Evolutionary conservation across 2,329 filamentous ascomycete species (phyloP).

Genomic region (Botrytis sinoallii): DNA sequence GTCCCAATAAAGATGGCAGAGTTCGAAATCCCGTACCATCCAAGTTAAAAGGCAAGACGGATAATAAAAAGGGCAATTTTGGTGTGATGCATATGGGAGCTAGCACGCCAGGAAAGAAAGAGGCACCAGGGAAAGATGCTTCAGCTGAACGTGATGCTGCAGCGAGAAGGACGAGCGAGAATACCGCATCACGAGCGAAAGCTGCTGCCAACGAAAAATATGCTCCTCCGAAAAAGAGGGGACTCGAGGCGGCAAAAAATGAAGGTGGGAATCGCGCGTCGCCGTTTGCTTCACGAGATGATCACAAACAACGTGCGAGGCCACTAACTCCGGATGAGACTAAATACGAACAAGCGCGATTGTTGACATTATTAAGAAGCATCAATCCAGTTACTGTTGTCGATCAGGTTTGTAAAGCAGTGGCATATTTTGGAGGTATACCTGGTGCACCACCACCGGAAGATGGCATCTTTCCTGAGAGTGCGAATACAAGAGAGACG

Average conservation of each 20-base stretch:
- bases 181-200: constrained; percentile 56
- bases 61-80: constrained; percentile 58
- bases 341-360: constrained; percentile 57
- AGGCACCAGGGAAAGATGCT: constrained; percentile 38
- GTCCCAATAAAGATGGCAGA: constrained; percentile 47
- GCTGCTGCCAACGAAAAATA: constrained; percentile 54
- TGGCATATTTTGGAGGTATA: constrained; percentile 62
- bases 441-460: constrained; percentile 52
- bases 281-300: constrained; percentile 32
- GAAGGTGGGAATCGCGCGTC: constrained; percentile 30
- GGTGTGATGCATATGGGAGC: constrained; percentile 58
- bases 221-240: constrained; percentile 43
- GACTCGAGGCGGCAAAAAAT: constrained; percentile 30
- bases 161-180: constrained; percentile 61
- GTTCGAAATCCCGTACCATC: constrained; percentile 58
- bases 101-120: constrained; percentile 42
- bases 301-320: constrained; percentile 33
- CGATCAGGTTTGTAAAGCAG: constrained; percentile 59
- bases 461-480: constrained; percentile 53
- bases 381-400: constrained; percentile 56
- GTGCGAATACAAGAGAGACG: constrained; percentile 53
- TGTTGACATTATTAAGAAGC: constrained; percentile 55
- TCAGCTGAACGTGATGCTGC: constrained; percentile 55
- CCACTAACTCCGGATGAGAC: constrained; percentile 47
- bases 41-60: constrained; percentile 58